Evolutionary conservation across 768 basidiomycete species (phyloP), one percentile per base, ranked within the genome.

Genomic region (Leucogyrophana mollusca): DNA sequence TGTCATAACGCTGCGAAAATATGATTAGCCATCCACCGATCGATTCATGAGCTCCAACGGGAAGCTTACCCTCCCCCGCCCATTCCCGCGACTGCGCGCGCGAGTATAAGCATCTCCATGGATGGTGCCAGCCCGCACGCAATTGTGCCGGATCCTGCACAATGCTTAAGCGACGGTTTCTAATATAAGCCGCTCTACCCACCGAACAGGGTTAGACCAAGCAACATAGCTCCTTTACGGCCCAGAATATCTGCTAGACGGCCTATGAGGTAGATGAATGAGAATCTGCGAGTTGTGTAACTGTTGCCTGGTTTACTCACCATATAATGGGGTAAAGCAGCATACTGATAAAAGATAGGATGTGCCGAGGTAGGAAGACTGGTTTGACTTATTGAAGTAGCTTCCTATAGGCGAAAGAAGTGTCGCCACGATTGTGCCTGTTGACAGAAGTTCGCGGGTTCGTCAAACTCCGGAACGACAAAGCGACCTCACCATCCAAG

Each of bases 261-360:
- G 50, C 89, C 89, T 90, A n/a, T n/a, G n/a, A n/a, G n/a, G 61
- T 58, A 52, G 45, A 63, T 55, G 60, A 44, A 52, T 53, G 47
- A 56, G 56, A 44, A 40, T 25, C 30, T 20, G 40, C 41, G 43
- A 3, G 40, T 34, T 25, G 10, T 17, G 24, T 22, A 35, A 60
- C 53, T 45, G 40, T 21, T 39, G 37, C 40, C 11, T 27, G 24
- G 34, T 20, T 38, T 11, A 65, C 76, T 56, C 51, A 83, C 90
- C 90, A 73, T 91, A 91, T 53, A 92, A 67, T 48, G 91, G 93
- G 17, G 92, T 92, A 65, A 94, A 93, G 68, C 89, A 93, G 59
- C 91, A 93, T 33, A 93, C 81, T 43, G 88, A 90, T 36, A 94
- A 73, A 53, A 94, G 71, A 70, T 94, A 94, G 10, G 90, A 79